Percentiles rank a stretch among this genome's conserved stretches.
Conservation (phyloP, 2,329 filamentous ascomycete genomes). For the Botrytis galanthina region DNA sequence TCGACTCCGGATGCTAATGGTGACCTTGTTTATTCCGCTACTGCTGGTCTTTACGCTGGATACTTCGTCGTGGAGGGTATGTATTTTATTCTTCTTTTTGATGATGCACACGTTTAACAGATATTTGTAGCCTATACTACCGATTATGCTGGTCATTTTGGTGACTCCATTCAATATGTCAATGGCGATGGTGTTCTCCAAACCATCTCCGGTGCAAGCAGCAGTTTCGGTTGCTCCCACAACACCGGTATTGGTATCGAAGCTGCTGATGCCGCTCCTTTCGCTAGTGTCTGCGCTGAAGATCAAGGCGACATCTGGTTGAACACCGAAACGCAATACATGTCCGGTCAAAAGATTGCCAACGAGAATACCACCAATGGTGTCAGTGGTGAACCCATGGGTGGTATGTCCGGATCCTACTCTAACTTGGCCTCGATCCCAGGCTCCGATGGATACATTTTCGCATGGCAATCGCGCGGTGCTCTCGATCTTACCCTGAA, state of each 20-base stretch:
- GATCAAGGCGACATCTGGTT: conserved; percentile 64
- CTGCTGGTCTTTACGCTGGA: conserved; percentile 56
- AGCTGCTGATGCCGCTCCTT: conserved; percentile 49
- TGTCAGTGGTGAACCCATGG: conserved; percentile 54
- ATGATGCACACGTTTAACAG: neutral
- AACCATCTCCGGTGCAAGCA: conserved; percentile 48
- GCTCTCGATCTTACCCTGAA: conserved; percentile 54
- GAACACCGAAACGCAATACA: conserved; percentile 58
- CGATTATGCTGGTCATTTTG: conserved; percentile 54
- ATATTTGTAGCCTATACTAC: conserved; percentile 49
- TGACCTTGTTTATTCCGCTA: conserved; percentile 58
- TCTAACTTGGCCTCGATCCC: conserved; percentile 55
- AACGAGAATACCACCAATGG: conserved; percentile 63
- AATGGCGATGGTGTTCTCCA: conserved; percentile 48
- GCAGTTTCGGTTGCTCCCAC: conserved; percentile 60
- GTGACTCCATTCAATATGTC: conserved; percentile 53
- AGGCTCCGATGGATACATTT: conserved; percentile 53
- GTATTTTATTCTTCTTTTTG: neutral
- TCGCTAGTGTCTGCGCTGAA: conserved; percentile 48
- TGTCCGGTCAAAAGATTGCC: conserved; percentile 59
- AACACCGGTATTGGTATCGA: conserved; percentile 65
- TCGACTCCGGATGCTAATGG: conserved; percentile 60
- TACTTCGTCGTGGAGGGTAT: conserved; percentile 58
- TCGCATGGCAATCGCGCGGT: conserved; percentile 61
- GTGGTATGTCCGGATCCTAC: conserved; percentile 63